Conservation (phyloP, 2,329 filamentous ascomycete species). For the Cladophialophora yegresii region DNA sequence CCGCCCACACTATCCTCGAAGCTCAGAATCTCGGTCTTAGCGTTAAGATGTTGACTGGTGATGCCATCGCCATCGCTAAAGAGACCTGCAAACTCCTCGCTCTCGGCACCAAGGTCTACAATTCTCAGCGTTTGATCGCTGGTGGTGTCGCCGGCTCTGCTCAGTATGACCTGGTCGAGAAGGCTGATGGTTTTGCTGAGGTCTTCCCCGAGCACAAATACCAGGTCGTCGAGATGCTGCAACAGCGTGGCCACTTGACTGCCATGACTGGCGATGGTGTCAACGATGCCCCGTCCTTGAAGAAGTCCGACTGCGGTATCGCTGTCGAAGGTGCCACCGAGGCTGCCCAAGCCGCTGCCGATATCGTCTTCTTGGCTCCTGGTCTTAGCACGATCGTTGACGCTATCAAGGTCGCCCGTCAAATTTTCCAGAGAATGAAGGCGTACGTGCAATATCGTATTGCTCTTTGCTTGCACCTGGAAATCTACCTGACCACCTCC, state of each 20-base stretch:
- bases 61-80: slow-evolving; percentile 76
- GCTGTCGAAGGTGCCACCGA: slow-evolving; percentile 72
- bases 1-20: slow-evolving; percentile 75
- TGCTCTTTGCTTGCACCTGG: slow-evolving; percentile 70
- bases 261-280: slow-evolving; percentile 78
- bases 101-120: slow-evolving; percentile 78
- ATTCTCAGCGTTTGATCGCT: slow-evolving; percentile 75
- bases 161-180: slow-evolving; percentile 75
- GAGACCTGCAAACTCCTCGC: slow-evolving; percentile 82
- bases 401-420: slow-evolving; percentile 71
- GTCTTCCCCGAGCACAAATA: slow-evolving; percentile 77
- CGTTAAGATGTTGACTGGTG: slow-evolving; percentile 81
- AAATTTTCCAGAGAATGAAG: slow-evolving; percentile 79
- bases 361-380: slow-evolving; percentile 74
- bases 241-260: slow-evolving; percentile 71
- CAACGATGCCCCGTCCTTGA: slow-evolving; percentile 72
- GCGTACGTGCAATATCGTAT: slow-evolving; percentile 77
- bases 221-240: slow-evolving; percentile 73
- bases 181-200: slow-evolving; percentile 72
- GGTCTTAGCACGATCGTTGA: slow-evolving; percentile 71
- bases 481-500: slow-evolving; percentile 74
- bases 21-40: slow-evolving; percentile 73
- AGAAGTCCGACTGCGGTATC: slow-evolving; percentile 74
- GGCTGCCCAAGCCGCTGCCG: slow-evolving; percentile 70
- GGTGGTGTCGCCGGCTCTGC: slow-evolving; percentile 72